Evolutionary conservation across 495 filamentous ascomycete species (phyloP).

Genomic region (Recurvomyces mirabilis): DNA sequence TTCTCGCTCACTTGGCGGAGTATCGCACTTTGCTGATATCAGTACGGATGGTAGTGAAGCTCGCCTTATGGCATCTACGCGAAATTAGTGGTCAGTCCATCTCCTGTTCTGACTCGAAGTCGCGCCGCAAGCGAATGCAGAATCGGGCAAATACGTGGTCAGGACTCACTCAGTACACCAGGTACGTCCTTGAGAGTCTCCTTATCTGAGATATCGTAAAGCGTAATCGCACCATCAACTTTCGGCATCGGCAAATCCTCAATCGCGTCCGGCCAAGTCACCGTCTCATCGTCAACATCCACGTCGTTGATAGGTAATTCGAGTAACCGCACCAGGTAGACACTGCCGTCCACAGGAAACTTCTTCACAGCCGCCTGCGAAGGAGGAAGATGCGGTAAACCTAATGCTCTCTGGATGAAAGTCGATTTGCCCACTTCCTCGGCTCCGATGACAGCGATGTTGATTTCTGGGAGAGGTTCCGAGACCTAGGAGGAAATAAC

Average conservation of each 20-base stretch:
- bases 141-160: background rate
- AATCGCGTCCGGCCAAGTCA: slow-evolving; percentile 70
- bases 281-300: slow-evolving; percentile 48
- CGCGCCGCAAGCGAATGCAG: no score
- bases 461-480: slow-evolving; percentile 49
- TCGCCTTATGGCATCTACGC: slow-evolving; percentile 21
- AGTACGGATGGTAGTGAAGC: slow-evolving; percentile 19
- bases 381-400: slow-evolving; percentile 48
- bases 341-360: slow-evolving; percentile 62
- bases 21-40: slow-evolving; percentile 21
- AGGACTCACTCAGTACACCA: slow-evolving; percentile 57
- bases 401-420: slow-evolving; percentile 71
- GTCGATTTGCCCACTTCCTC: slow-evolving; percentile 78
- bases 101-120: no score
- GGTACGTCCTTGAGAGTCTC: slow-evolving; percentile 57
- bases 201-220: slow-evolving; percentile 75
- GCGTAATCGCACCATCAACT: slow-evolving; percentile 70
- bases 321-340: slow-evolving; percentile 69
- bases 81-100: background rate
- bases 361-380: slow-evolving; percentile 45
- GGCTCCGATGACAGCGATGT: slow-evolving; percentile 75
- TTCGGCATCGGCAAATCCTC: slow-evolving; percentile 52
- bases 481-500: slow-evolving; percentile 10
- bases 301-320: slow-evolving; percentile 62
- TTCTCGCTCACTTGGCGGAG: slow-evolving; percentile 21